Evolutionary conservation across 1,139 yeast genomes (phyloP), one percentile per base, ranked within the genome.

Genomic region (Scheffersomyces insectosa): DNA sequence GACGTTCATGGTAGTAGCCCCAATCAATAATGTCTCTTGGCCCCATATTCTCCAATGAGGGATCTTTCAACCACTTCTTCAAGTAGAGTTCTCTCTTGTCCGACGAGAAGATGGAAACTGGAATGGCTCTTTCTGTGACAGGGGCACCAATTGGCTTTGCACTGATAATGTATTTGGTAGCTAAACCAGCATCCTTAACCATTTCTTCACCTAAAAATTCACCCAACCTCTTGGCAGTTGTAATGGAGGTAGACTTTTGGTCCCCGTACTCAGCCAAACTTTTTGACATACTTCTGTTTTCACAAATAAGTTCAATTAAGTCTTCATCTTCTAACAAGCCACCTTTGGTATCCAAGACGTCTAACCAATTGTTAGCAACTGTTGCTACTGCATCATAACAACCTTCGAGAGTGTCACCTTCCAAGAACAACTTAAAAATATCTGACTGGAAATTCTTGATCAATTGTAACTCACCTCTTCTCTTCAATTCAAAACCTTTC

Each of bases 181-280:
- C 97, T 49, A 95, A 79, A 50, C 99, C 99, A 43, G 93, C 91
- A 66, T 91, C 98, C 56, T 89, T 90, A 8, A 90, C 95, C 97
- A 93, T 93, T 55, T 89, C 97, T 49, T 86, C 91, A n/a, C 99
- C 99, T 52, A 95, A 74, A 59, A 95, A 93, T 55, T 93, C 98
- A 45, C 97, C 97, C 40, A 95, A 72, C 52, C 99, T 77, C 54
- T 77, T 82, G 1, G 99, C 99, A 1, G 99, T 93, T 1, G 98
- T 90, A 51, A 95, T 93, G 0, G 98, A 89, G 0, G 98, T 90
- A 0, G 97, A 89, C 59, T 95, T 95, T 59, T 90, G 97, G 28
- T 76, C 79, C 5, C 84, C 98, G 57, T 95, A 95, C 59, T 93
- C 99, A 11, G 82, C 86, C 53, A 95, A 73, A 40, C 96, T 82